Evolutionary conservation across 495 filamentous ascomycete species (phyloP), one percentile per base, ranked within the genome.

Genomic region (Schizothecium vesticola): DNA sequence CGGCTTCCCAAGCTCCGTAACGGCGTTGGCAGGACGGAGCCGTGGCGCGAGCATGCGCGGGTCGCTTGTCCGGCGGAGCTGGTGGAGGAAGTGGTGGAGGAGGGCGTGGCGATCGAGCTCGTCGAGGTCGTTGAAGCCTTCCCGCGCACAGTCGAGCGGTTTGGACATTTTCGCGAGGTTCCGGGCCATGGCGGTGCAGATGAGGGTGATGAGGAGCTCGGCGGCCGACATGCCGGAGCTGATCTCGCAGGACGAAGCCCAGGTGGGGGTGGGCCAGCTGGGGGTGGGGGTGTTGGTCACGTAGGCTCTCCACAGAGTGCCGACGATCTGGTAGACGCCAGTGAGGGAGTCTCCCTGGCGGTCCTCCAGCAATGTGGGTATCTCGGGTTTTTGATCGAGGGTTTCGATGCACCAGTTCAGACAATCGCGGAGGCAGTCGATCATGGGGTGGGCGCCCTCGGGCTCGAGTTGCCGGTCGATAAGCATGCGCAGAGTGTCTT

Each of bases 191-290:
- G 72, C 68, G 67, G 72, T 72, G 65, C 64, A 66, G 10, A 69
- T 59, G 3, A 75, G 57, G 10, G 33, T 67, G 59, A 36, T 21
- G 3, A 77, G 61, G n/a, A 77, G 63, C 25, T 75, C 61, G 31
- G 67, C 63, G 13, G 68, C 16, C 12, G 68, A 67, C 16, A 75
- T 71, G 19, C 63, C 63, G 12, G 33, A 28, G 13, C 33, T 26
- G 28, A 26, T 16, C 21, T 59, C 13, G 56, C 56, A n/a, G 2
- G 12, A 11, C 1, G n/a, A 22, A 13, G 51, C 21, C 63, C 25
- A 56, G 13, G 33, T 8, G 1, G 19, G 24, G 63, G 22, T 11
- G 29, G 23, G 5, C 10, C 21, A 36, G 33, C 21, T 13, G 22
- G 10, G 22, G 31, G 23, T n/a, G 22, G 2, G 21, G 3, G 19